Evolutionary conservation across 768 basidiomycete species (phyloP), one percentile per base, ranked within the genome.

Genomic region (Trametes villosa): DNA sequence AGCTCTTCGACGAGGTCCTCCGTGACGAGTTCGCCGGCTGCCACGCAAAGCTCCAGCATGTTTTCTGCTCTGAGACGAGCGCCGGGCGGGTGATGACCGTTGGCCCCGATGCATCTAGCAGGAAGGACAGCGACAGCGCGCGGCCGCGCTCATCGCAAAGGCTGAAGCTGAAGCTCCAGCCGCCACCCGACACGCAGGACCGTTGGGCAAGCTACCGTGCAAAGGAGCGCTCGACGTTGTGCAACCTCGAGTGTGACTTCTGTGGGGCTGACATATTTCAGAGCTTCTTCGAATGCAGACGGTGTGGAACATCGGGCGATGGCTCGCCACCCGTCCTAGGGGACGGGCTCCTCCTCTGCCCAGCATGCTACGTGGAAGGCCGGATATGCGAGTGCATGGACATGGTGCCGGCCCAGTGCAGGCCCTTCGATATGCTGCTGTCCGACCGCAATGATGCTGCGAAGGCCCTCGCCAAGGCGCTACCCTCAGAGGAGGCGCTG

Each of bases 241-340:
- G 53, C 47, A 45, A 65, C 46, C 41, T 76, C 83, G 34, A 75
- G 67, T 94, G 92, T 67, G 91, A 94, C 69, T 93, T 91, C 69
- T 94, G 92, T 66, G 86, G 85, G 18, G 83, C 83, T 3, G 92
- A 94, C 67, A 83, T 94, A 59, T 94, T 93, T 65, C 86, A 91
- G 64, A 86, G 87, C 61, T 92, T 86, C 70, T 89, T 94, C 63
- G 86, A 89, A 69, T 94, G 92, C 68, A 68, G 70, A 1, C 59
- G 65, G 0, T 89, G 90, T 60, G 17, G 45, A 4, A 20, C 29
- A 15, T 34, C 31, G 4, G 46, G 11, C 47, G 55, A 22, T 30
- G 46, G 45, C 49, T 17, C 33, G 26, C 11, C 45, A 34, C 42
- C 22, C 30, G 51, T 53, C 50, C n/a, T 60, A 30, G 81, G 81